Evolutionary conservation across 2,329 filamentous ascomycete species (phyloP), one percentile per base, ranked within the genome.

Genomic region (Cercospora janseana): DNA sequence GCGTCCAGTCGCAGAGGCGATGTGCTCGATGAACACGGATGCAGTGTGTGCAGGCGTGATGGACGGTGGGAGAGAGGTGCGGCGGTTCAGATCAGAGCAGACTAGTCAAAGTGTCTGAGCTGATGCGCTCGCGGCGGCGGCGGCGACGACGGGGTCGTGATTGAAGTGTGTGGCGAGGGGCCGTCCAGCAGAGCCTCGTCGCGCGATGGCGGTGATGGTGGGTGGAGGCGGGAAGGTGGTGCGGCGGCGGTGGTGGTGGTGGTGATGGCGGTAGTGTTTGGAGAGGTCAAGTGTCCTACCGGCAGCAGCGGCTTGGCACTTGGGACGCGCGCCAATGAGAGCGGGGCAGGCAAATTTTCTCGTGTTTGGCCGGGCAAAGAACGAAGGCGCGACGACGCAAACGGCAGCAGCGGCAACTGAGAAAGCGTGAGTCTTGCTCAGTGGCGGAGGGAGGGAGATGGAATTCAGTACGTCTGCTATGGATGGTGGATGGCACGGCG

Each of bases 91-190:
- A 53, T 46, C 50, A 53, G 50, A 53, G 50, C 50, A 53, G 50
- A 53, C 50, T 53, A 53, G 28, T 53, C 50, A 53, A 53, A 53
- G 50, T 49, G 50, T 53, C 50, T 49, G 50, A 53, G 50, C 50
- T 38, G 50, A 53, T 53, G 50, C 50, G 50, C 50, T 40, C 38
- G 38, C 38, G 43, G 43, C 44, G 50, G 31, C 29, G 38, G 13
- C 18, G 29, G 21, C 23, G 40, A 24, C 15, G 20, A 16, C 13
- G 13, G 6, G 32, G 24, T 34, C n/a, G 35, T 16, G 15, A 37
- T 49, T 41, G 34, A 16, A 20, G 34, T n/a, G n/a, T n/a, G 46
- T 41, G 34, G 46, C 46, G 35, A 42, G 50, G 50, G 35, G 45
- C 50, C 50, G 45, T 44, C 50, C 50, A 49, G 50, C 50, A 53